Percentiles rank a stretch among this genome's conserved stretches.
These are phyloP conservation scores for Irpex lacteus DNA, from an alignment of 1,284 basidiomycete genomes.

Conservation along the genomic window DNA sequence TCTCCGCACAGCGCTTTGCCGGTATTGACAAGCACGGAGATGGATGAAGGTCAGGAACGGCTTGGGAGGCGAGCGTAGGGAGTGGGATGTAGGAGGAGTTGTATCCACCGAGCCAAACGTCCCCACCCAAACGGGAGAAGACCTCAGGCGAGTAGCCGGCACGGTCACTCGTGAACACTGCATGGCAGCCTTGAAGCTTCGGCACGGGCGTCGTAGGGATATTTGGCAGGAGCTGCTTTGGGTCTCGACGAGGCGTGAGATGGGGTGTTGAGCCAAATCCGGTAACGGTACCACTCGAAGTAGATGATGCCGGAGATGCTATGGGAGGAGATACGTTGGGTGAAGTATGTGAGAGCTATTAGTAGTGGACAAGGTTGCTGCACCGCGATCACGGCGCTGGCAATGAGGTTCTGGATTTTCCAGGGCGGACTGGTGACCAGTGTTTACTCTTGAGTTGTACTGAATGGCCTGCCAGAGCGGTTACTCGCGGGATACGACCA, in stretches of 20 bases:
- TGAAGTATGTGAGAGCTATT: neutral
- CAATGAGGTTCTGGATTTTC: neutral
- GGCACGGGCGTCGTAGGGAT: neutral
- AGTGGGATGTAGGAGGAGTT: constrained; percentile 29
- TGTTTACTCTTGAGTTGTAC: constrained; percentile 27
- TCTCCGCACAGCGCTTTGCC: constrained; percentile 9
- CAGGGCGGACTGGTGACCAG: constrained; percentile 21
- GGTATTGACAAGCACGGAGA: constrained; percentile 13
- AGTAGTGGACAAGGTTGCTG: neutral
- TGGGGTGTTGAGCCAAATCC: neutral
- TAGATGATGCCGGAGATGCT: neutral
- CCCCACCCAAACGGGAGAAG: constrained; percentile 32
- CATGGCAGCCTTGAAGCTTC: constrained; percentile 24
- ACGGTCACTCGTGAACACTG: constrained; percentile 31
- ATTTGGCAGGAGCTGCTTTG: neutral
- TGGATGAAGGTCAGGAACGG: constrained; percentile 13
- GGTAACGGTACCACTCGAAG: neutral
- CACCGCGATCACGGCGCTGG: neutral
- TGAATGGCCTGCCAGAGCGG: constrained; percentile 31
- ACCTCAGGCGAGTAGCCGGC: constrained; percentile 34
- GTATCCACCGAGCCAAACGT: constrained; percentile 36
- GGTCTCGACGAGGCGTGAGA: neutral
- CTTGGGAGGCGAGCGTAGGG: constrained; percentile 24
- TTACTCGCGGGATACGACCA: constrained; percentile 27
- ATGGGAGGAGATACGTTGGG: constrained; percentile 2